A percentile compares a stretch with the other conserved stretches of the same genome.
Conservation (phyloP, 805 yeast genomes). For the Kuraishia borneana region DNA sequence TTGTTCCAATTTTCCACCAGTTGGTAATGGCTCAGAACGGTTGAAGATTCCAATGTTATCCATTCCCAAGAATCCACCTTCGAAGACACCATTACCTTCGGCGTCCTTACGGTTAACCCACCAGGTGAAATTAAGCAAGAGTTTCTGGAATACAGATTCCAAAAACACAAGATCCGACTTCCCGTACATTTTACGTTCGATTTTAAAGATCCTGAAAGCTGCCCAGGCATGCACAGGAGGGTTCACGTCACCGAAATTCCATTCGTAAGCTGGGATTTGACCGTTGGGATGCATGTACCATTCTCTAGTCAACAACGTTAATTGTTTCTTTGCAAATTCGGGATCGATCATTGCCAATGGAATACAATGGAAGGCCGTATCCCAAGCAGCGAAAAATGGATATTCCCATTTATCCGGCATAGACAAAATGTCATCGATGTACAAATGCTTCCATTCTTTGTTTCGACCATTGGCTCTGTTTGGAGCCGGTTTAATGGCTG, state of each 20-base stretch:
- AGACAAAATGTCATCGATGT: constrained; percentile 77
- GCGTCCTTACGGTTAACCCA: constrained; percentile 91
- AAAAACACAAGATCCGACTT: constrained; percentile 69
- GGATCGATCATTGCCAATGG: constrained; percentile 93
- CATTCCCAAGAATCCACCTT: constrained; percentile 88
- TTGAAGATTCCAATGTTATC: constrained; percentile 91
- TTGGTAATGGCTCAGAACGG: constrained; percentile 86
- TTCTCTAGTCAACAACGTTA: constrained; percentile 78
- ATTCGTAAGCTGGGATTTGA: constrained; percentile 94
- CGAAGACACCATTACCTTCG: constrained; percentile 81
- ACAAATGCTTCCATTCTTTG: constrained; percentile 79
- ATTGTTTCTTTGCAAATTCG: constrained; percentile 79
- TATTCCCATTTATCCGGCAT: constrained; percentile 95
- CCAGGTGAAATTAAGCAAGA: constrained; percentile 87
- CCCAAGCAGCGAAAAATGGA: constrained; percentile 96
- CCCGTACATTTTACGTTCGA: constrained; percentile 81
- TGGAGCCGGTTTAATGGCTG: constrained; percentile 65
- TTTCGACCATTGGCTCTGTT: constrained; percentile 84
- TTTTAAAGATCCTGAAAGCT: constrained; percentile 74
- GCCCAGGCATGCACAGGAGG: constrained; percentile 99
- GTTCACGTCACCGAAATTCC: constrained; percentile 93
- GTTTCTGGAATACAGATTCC: constrained; percentile 88
- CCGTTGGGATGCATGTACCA: constrained; percentile 99
- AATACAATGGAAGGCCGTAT: constrained; percentile 88
- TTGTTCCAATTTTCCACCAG: constrained; percentile 84